phyloP scores from a whole-genome alignment of 2,329 filamentous ascomycete species.

The Emmonsia crescens region DNA sequence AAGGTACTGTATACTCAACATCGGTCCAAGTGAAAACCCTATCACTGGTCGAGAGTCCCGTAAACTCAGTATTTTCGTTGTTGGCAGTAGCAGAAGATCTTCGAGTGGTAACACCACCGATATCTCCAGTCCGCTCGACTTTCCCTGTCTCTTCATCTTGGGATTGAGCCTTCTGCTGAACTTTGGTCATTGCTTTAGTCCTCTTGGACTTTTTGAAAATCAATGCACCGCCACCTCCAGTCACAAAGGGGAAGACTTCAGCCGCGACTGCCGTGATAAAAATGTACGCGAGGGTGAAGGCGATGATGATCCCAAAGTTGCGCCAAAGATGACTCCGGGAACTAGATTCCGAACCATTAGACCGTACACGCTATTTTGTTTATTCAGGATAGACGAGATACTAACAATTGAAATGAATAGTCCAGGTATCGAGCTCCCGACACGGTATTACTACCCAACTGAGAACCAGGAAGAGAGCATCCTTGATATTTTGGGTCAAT shows the following conservation, averaged over 20 bases:
- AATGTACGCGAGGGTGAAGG: conserved; percentile 65
- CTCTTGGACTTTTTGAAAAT: conserved; percentile 52
- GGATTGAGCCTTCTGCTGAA: conserved; percentile 44
- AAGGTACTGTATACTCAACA: conserved; percentile 62
- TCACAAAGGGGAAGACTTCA: conserved; percentile 52
- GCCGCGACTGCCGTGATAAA: conserved; percentile 58
- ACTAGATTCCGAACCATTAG: conserved; percentile 8
- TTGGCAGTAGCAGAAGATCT: background rate
- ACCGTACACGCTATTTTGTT: background rate
- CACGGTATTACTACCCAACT: conserved; percentile 41
- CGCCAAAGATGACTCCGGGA: conserved; percentile 52
- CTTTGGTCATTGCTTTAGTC: conserved; percentile 38
- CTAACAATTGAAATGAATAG: conserved; percentile 43
- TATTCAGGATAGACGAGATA: background rate
- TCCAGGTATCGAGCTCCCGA: conserved; percentile 45
- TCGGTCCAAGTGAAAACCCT: conserved; percentile 62
- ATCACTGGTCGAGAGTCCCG: conserved; percentile 44
- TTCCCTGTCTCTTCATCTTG: conserved; percentile 8
- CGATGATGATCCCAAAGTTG: conserved; percentile 68
- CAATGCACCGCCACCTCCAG: conserved; percentile 43
- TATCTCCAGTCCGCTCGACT: conserved; percentile 10
- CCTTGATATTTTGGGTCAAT: conserved; percentile 48
- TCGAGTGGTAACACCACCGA: background rate
- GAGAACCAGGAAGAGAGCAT: conserved; percentile 51
- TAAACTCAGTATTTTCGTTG: background rate